A percentile compares a stretch with the other conserved stretches of the same genome.
Evolutionary conservation across 176 grass and related monocot species (phyloP).

Genomic region (maize (Zea mays)): Zm-B73-REFERENCE-NAM-5.0 NC_050096.1:169530501-169531000

Average conservation of each 20-base stretch:
- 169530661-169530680: constrained; percentile 53
- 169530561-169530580: not conserved
- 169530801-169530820: constrained; percentile 85
- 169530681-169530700: constrained; percentile 2
- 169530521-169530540: constrained; percentile 38
- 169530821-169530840: constrained; percentile 84
- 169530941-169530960: constrained; percentile 91
- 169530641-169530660: constrained; percentile 82
- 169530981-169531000: constrained; percentile 73
- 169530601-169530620: constrained; percentile 65
- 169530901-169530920: constrained; percentile 79
- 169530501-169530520: constrained; percentile 62
- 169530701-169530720: constrained; percentile 20
- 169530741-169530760: constrained; percentile 79
- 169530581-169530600: constrained; percentile 44
- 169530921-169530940: constrained; percentile 94
- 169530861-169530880: constrained; percentile 87
- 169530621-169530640: constrained; percentile 70
- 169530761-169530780: constrained; percentile 79
- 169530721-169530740: not conserved
- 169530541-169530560: constrained; percentile 35
- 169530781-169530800: constrained; percentile 72
- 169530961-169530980: constrained; percentile 57
- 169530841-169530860: constrained; percentile 66
- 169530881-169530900: constrained; percentile 88